phyloP scores from a whole-genome alignment of 352 stramenopile genomes.

The Pythium monospermum region DNA sequence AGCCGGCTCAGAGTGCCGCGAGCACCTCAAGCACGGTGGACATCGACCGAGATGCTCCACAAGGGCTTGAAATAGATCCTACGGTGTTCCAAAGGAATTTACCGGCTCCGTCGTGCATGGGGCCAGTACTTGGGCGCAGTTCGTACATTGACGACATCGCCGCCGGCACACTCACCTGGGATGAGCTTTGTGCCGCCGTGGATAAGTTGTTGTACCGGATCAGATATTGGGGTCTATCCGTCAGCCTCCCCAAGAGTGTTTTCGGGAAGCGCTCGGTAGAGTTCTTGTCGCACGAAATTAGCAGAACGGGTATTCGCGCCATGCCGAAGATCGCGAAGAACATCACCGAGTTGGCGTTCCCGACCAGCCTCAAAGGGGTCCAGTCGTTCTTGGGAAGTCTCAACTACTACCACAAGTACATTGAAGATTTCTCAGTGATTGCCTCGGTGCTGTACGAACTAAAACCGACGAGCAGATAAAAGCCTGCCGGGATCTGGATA shows the following conservation, averaged over 20 bases:
- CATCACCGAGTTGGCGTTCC: constrained; percentile 10
- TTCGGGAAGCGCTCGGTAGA: constrained; percentile 15
- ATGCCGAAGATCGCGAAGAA: background rate
- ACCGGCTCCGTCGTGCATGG: too few relatives aligned
- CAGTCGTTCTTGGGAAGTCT: constrained; percentile 18
- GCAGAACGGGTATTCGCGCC: background rate
- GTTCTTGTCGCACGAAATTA: constrained; percentile 7
- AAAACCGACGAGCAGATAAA: constrained; percentile 1
- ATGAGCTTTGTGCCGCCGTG: constrained; percentile 5
- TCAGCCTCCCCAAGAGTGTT: constrained; percentile 5
- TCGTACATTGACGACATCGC: constrained; percentile 7
- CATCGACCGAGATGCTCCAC: background rate
- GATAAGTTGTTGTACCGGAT: background rate
- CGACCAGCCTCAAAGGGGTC: constrained; percentile 8
- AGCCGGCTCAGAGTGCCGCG: background rate
- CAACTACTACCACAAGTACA: constrained; percentile 15
- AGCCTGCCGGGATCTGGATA: background rate
- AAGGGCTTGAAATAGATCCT: background rate
- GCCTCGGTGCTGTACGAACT: constrained; percentile 12
- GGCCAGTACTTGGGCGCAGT: too few relatives aligned
- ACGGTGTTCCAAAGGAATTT: too few relatives aligned
- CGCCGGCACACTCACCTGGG: background rate
- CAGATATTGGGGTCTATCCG: background rate
- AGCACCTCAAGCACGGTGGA: background rate
- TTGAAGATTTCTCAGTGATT: constrained; percentile 14